Base-by-base conservation (phyloP, 2,329 filamentous ascomycete species). In the Parafenestella ontariensis region DNA sequence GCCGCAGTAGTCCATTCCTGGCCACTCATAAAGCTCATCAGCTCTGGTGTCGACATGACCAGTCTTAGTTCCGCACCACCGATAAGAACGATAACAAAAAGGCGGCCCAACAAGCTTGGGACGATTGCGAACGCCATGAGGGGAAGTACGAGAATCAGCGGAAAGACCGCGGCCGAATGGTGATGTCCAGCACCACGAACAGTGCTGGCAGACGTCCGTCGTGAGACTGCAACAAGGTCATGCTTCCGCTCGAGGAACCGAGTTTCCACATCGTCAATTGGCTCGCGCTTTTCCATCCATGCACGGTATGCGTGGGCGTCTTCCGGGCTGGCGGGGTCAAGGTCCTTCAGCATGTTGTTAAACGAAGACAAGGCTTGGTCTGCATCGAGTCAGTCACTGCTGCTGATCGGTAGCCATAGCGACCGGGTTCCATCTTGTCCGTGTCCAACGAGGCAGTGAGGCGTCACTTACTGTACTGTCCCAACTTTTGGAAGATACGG, bases 401-500 rank as follows among this genome's bases (percentile, higher is more conserved):
- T 34, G 24, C 17, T 49, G 36, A 54, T 47, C 51, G 52, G 49
- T 52, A 24, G 29, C 28, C 42, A 10, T 31, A 9, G 9, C 33
- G 29, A 33, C 23, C 17, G 33, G 42, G 20, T 23, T 45, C n/a
- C n/a, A n/a, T n/a, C n/a, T n/a, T 21, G 31, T 13, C 23, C 13
- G 36, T 34, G 40, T 34, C 29, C 21, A 23, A 46, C 40, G 33
- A 24, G 53, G 37, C 49, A 37, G 29, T 39, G n/a, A 42, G 31
- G 37, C 50, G 44, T 8, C n/a, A 50, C 58, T 72, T 75, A 89
- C 87, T 88, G 69, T 91, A 91, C 65, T 89, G 86, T 28, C 82
- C 82, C 8, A 90, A 74, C 69, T 90, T 90, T 59, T 83, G 82
- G 15, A 84, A 87, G 49, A 90, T 86, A 59, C 84, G 81, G 13